Percentiles rank a stretch among this genome's conserved stretches.
Conservation (phyloP, 2,329 filamentous ascomycete genomes). For the Sarocladium strictum region DNA sequence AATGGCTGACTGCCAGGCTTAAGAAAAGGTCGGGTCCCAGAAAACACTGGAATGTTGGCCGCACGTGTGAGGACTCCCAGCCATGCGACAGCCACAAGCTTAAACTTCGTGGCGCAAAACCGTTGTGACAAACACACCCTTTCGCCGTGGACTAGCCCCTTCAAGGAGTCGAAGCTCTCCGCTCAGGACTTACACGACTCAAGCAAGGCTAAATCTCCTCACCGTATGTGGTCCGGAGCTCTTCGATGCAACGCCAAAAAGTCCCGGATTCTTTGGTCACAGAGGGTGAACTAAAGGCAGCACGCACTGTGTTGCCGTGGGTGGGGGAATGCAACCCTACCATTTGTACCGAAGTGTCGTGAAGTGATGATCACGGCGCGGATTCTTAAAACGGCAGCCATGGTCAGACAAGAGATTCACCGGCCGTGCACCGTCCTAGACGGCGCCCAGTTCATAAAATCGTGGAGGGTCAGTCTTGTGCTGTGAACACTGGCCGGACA, state of each 20-base stretch:
- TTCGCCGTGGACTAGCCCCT: too few species aligned
- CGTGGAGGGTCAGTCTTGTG: too few species aligned
- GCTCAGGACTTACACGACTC: not conserved
- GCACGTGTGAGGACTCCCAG: not conserved
- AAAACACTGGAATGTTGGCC: not conserved
- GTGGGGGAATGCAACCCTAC: slow-evolving; percentile 1
- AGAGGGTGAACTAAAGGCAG: not conserved
- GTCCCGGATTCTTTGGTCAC: too few species aligned
- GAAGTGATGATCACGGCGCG: not conserved
- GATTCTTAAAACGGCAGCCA: not conserved
- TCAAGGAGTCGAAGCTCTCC: not conserved
- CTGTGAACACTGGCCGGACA: too few species aligned
- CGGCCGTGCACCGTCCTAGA: not conserved
- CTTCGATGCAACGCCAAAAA: not conserved
- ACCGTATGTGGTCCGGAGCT: not conserved
- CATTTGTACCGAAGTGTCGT: not conserved
- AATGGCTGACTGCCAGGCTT: too few species aligned
- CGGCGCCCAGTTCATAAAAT: not conserved
- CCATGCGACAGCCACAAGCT: not conserved
- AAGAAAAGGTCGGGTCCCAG: too few species aligned
- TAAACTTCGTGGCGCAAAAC: not conserved
- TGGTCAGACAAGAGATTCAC: not conserved
- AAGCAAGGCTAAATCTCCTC: not conserved
- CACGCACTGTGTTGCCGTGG: not conserved
- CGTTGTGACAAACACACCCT: too few species aligned